Evolutionary conservation across 306 rosid genomes (phyloP).

Genomic region (Vicia sativa): DNA sequence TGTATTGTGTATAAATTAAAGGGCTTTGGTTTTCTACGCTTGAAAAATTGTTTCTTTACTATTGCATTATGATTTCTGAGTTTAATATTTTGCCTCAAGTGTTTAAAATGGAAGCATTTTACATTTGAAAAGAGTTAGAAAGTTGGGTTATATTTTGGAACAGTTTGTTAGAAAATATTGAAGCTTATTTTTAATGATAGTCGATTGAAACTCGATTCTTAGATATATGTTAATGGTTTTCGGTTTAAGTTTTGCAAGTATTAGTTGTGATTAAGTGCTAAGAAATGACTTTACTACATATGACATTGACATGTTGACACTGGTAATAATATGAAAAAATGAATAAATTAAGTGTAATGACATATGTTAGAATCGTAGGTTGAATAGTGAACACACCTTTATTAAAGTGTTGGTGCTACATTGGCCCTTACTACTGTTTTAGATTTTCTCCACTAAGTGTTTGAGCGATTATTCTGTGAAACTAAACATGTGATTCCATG

Average conservation of each 20-base stretch:
- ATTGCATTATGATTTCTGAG: conserved; percentile 3
- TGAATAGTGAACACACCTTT: too few relatives aligned
- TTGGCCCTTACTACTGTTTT: background rate
- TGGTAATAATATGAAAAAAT: too few relatives aligned
- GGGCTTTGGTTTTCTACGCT: background rate
- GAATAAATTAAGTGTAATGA: too few relatives aligned
- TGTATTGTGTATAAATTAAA: background rate
- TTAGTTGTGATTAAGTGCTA: background rate
- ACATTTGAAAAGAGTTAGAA: background rate
- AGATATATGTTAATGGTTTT: too few relatives aligned
- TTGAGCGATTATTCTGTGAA: background rate
- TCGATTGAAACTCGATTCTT: too few relatives aligned
- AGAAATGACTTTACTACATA: too few relatives aligned
- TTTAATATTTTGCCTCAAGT: background rate
- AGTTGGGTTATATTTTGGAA: background rate
- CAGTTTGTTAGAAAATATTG: background rate
- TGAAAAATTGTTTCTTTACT: background rate
- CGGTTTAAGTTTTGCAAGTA: background rate
- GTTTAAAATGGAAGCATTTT: background rate
- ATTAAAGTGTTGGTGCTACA: too few relatives aligned
- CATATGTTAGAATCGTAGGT: too few relatives aligned
- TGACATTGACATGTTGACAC: too few relatives aligned
- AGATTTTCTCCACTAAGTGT: background rate
- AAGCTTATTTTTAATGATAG: background rate
- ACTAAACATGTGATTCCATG: background rate